Percentiles rank a stretch among this genome's conserved stretches.
Conservation (phyloP, 2,329 filamentous ascomycete genomes). For the Penicillium sp. region DNA sequence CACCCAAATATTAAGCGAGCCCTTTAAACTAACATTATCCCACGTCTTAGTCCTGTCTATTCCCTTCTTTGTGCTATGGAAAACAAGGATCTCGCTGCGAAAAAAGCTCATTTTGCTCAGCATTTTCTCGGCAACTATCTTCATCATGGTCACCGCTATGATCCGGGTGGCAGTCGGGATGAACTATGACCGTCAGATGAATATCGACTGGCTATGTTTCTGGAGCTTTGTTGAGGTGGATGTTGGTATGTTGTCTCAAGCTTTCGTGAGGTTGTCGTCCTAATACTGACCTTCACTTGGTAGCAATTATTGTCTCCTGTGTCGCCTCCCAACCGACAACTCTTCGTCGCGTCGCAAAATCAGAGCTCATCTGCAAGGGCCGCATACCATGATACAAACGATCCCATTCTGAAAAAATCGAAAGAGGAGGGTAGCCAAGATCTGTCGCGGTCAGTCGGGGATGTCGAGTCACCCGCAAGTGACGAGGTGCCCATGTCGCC, state of each 20-base stretch:
- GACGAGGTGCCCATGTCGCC: slow-evolving; percentile 1
- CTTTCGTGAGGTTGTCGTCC: rapidly evolving
- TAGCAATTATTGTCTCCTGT: slow-evolving; percentile 17
- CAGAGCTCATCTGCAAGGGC: not conserved
- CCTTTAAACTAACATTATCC: not conserved
- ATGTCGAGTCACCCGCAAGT: not conserved
- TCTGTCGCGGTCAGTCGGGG: not conserved
- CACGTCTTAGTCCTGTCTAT: slow-evolving; percentile 14
- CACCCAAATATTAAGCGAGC: no score
- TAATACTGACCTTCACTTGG: not conserved
- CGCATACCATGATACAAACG: not conserved
- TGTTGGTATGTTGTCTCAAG: slow-evolving; percentile 1
- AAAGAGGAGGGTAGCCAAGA: not conserved
- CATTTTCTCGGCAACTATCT: slow-evolving; percentile 16
- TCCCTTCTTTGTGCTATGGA: slow-evolving; percentile 17
- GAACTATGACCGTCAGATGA: slow-evolving; percentile 9
- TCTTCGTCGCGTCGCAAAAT: slow-evolving; percentile 13
- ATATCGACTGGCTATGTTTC: slow-evolving; percentile 19
- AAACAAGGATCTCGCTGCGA: slow-evolving; percentile 8
- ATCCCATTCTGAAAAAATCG: not conserved
- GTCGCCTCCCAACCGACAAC: slow-evolving; percentile 17
- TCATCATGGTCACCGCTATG: slow-evolving; percentile 17
- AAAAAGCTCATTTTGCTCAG: slow-evolving; percentile 16
- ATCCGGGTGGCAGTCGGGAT: slow-evolving; percentile 14
- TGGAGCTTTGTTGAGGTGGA: slow-evolving; percentile 21